Base-by-base conservation (phyloP, 2,329 filamentous ascomycete species). In the Teratosphaeria nubilosa region DNA sequence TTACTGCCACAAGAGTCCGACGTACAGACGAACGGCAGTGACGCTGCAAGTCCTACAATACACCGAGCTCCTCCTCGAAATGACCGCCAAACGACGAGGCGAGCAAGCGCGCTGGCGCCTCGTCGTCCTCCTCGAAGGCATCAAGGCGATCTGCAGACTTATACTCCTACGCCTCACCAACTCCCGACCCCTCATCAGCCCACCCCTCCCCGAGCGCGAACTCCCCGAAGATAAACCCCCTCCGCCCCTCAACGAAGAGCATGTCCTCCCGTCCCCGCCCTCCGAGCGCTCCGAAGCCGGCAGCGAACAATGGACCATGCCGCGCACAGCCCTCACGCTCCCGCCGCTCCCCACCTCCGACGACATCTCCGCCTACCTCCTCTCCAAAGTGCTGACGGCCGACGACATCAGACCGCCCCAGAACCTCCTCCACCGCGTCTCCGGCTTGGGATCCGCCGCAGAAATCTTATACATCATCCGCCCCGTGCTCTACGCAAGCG, bases 391-490 rank as follows among this genome's bases (percentile, higher is more conserved):
- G 13, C 80, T 99, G 53, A 96, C 90, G 0, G 90, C 94, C 9
- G 94, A 99, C 74, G 94, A 97, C 70, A 94, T 99, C 77, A 96
- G 96, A 72, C 89, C 92, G 0, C 90, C 94, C 0, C 86, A 87
- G 37, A 86, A 88, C 56, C 82, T 99, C 6, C 79, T 97, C n/a
- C 91, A 95, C 70, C 85, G 85, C 37, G 81, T 80, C 2, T 79
- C 79, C 31, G 80, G 94, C 1, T 86, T 87, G 61, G 91, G 91
- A 0, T 90, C 91, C 65, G 76, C 90, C 0, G 91, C 92, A 4
- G 94, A 99, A 76, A 77, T 91, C n/a, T 77, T 99, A 53, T 92
- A 96, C 72, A 96, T 97, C 63, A 75, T 97, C 1, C 84, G 92
- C 20, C 94, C 94, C 0, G 82, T 99, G 1, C 78, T 91, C 31